These are phyloP conservation scores for Dryadomyces sulphureus DNA, from an alignment of 2,329 filamentous ascomycete species.

Conservation along the genomic window DNA sequence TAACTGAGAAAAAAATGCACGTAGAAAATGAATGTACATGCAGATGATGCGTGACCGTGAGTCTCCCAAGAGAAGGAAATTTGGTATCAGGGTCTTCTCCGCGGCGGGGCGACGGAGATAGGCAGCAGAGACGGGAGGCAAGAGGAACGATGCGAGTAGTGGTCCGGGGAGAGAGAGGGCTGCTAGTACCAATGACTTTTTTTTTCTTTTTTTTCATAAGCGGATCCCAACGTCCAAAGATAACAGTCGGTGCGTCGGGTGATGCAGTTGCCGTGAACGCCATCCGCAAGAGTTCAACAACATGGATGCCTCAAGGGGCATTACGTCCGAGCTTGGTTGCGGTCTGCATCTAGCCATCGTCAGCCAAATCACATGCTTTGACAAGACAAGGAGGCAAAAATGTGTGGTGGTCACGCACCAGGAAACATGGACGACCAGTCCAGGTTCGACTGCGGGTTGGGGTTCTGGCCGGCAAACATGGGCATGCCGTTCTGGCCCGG, in stretches of 20 bases:
- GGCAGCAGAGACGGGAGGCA: constrained; percentile 32
- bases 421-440: constrained; percentile 69
- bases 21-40: constrained; percentile 56
- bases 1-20: constrained; percentile 61
- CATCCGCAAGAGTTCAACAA: constrained; percentile 25
- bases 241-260: constrained; percentile 25
- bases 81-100: constrained; percentile 22
- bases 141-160: constrained; percentile 38
- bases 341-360: constrained; percentile 55
- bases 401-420: constrained; percentile 32
- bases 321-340: constrained; percentile 53
- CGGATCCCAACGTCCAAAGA: constrained; percentile 35
- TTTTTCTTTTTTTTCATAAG: constrained; percentile 23
- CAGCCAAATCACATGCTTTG: constrained; percentile 24
- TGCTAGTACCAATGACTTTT: constrained; percentile 38
- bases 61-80: constrained; percentile 51
- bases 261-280: constrained; percentile 11
- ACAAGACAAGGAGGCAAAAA: neutral
- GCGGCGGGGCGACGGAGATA: constrained; percentile 26
- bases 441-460: constrained; percentile 47
- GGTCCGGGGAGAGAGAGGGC: constrained; percentile 36
- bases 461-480: constrained; percentile 45
- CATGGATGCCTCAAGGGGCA: constrained; percentile 31
- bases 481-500: constrained; percentile 48
- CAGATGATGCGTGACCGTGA: constrained; percentile 58